Evolutionary conservation across 2,329 filamentous ascomycete genomes (phyloP), one percentile per base, ranked within the genome.

Genomic region (Trichoderma endophyticum): DNA sequence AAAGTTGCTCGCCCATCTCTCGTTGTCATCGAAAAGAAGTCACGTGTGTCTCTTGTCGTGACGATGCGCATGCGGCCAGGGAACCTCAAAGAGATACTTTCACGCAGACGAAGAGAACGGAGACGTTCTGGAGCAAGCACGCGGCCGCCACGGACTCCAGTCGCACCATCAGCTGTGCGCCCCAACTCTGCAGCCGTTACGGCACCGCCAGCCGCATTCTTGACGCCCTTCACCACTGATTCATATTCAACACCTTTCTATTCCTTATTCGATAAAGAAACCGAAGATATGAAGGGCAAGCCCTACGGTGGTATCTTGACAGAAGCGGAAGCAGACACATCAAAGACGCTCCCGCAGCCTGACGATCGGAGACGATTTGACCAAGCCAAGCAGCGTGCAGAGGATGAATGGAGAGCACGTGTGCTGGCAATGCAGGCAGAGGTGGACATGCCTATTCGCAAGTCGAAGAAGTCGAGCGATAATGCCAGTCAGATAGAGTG

Each of bases 401-500:
- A 98, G 80, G 93, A 97, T 73, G 93, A 95, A 77, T 97, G 95
- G 93, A 92, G 94, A 78, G 88, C 89, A 81, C 90, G 84, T 74
- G 86, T 83, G 77, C 86, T 86, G 32, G 82, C 83, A 8, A 85
- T 87, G 78, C 91, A 95, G 75, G 88, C 88, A 32, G 90, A 89
- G 73, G 83, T 85, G n/a, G 89, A 90, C 59, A 84, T 87, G 18
- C 88, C 89, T 15, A 82, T 86, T 26, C 91, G 90, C 77, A 91
- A 90, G 78, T 84, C 89, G 21, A 90, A 91, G 76, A 97, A 97
- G 79, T 85, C 91, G 4, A 90, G 90, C n/a, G 93, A 93, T 0
- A 93, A 94, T 32, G 93, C 94, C 5, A 98, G 95, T 81, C 96
- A 98, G 82, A 98, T 99, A 80, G 97, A 98, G 81, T 98, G 95